These are phyloP conservation scores for Aspergillus pseudotamarii DNA, from an alignment of 2,329 filamentous ascomycete species.

Conservation along the genomic window DNA sequence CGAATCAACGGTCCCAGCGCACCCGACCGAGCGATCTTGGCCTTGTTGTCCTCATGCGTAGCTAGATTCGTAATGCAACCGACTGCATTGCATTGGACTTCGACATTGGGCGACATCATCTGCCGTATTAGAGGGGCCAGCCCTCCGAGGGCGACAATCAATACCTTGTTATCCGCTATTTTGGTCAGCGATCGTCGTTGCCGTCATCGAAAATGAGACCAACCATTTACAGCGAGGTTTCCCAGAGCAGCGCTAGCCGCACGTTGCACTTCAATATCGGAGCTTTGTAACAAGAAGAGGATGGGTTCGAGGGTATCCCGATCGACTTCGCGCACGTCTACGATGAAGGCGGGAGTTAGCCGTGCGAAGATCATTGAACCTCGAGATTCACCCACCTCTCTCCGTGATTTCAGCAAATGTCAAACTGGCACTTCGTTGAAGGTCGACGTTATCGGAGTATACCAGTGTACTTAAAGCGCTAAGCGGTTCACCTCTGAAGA, in stretches of 20 bases:
- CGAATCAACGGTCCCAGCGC: slow-evolving; percentile 88
- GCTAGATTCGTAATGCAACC: slow-evolving; percentile 98
- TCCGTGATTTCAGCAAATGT: slow-evolving; percentile 99
- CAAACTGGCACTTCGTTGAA: slow-evolving; percentile 94
- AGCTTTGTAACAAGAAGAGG: slow-evolving; percentile 88
- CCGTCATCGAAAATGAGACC: slow-evolving; percentile 16
- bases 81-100: slow-evolving; percentile 98
- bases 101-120: slow-evolving; percentile 97
- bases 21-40: slow-evolving; percentile 94
- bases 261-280: slow-evolving; percentile 95
- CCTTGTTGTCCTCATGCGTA: slow-evolving; percentile 98
- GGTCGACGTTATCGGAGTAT: slow-evolving; percentile 97
- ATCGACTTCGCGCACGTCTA: slow-evolving; percentile 96
- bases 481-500: slow-evolving; percentile 94
- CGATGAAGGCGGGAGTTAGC: slow-evolving; percentile 8
- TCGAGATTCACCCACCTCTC: slow-evolving; percentile 65
- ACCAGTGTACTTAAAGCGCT: slow-evolving; percentile 93
- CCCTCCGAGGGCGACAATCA: slow-evolving; percentile 90
- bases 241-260: slow-evolving; percentile 94
- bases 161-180: slow-evolving; percentile 95
- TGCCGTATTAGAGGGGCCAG: slow-evolving; percentile 90
- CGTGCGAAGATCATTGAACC: not conserved
- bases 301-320: slow-evolving; percentile 94
- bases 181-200: slow-evolving; percentile 45
- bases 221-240: slow-evolving; percentile 96